Evolutionary conservation across 2,329 filamentous ascomycete species (phyloP).

Genomic region (Fusarium buxicola): DNA sequence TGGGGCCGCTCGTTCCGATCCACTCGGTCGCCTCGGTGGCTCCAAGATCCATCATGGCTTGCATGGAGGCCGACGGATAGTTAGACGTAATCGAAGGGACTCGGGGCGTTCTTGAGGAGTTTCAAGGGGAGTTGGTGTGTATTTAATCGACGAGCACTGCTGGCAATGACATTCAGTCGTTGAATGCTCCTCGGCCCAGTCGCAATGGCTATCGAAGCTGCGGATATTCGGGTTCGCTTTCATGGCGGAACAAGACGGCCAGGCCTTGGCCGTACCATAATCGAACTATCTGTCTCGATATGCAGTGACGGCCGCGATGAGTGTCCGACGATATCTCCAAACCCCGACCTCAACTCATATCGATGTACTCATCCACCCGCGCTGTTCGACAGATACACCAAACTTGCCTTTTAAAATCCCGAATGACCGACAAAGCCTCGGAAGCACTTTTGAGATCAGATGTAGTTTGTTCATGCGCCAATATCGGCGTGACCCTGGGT

Average conservation of each 20-base stretch:
- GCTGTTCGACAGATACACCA: background rate
- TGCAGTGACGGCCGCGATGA: too few relatives aligned
- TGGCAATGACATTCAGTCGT: background rate
- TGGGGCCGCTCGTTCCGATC: constrained; percentile 31
- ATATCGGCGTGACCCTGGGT: background rate
- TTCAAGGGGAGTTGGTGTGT: background rate
- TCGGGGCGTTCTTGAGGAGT: constrained; percentile 1
- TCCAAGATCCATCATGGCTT: constrained; percentile 16
- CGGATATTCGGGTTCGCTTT: too few relatives aligned
- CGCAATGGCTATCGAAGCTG: too few relatives aligned
- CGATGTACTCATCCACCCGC: background rate
- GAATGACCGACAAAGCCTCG: background rate
- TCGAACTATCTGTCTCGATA: too few relatives aligned
- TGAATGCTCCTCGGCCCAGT: too few relatives aligned
- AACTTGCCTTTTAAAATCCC: background rate
- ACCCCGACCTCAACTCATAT: too few relatives aligned
- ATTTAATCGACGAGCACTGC: background rate
- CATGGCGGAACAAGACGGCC: background rate
- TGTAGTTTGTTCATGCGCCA: background rate
- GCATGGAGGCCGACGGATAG: constrained; percentile 4
- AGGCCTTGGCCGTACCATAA: too few relatives aligned
- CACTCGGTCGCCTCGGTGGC: constrained; percentile 21
- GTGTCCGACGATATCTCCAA: too few relatives aligned
- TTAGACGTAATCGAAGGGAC: constrained; percentile 1
- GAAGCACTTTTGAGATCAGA: background rate